Conservation (phyloP, 208 protist species). For the Crithidia acanthocephali region DNA sequence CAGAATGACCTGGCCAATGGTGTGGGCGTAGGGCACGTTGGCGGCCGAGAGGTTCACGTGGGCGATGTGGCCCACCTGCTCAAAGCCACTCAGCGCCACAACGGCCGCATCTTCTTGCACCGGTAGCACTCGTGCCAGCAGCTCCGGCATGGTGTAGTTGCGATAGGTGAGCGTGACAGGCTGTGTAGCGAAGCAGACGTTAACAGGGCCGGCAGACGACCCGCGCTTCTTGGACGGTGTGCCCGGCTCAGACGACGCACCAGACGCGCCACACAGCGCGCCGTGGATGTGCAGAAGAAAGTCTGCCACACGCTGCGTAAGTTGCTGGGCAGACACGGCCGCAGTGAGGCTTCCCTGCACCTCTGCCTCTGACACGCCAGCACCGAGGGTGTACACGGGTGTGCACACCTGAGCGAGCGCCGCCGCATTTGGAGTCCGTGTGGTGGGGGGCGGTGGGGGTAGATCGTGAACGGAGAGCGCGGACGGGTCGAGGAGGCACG, state of each 20-base stretch:
- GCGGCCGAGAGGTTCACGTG: conserved; percentile 96
- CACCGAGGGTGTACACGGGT: conserved; percentile 17
- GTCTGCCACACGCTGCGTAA: conserved; percentile 9
- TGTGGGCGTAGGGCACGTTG: conserved; percentile 88
- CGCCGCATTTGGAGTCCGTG: not conserved
- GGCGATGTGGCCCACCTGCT: conserved; percentile 96
- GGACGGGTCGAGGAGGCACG: conserved; percentile 27
- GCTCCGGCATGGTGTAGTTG: conserved; percentile 88
- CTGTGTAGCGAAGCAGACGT: conserved; percentile 41
- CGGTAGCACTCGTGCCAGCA: conserved; percentile 57
- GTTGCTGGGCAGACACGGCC: conserved; percentile 1
- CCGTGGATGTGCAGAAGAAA: conserved; percentile 25
- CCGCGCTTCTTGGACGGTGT: not conserved
- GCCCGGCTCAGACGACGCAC: not conserved
- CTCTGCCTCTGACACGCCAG: not conserved
- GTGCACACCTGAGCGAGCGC: not conserved
- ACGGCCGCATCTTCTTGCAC: conserved; percentile 21
- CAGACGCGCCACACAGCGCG: not conserved
- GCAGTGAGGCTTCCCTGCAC: not conserved
- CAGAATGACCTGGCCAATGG: conserved; percentile 96
- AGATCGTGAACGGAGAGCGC: conserved; percentile 5
- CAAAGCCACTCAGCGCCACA: conserved; percentile 77
- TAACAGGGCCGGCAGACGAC: conserved; percentile 3
- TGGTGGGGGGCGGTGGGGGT: not conserved
- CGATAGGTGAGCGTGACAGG: conserved; percentile 54